Percentiles rank a stretch among this genome's conserved stretches.
Evolutionary conservation across 169 alveolate species (phyloP).

Genomic region (Miamiensis avidus): DNA sequence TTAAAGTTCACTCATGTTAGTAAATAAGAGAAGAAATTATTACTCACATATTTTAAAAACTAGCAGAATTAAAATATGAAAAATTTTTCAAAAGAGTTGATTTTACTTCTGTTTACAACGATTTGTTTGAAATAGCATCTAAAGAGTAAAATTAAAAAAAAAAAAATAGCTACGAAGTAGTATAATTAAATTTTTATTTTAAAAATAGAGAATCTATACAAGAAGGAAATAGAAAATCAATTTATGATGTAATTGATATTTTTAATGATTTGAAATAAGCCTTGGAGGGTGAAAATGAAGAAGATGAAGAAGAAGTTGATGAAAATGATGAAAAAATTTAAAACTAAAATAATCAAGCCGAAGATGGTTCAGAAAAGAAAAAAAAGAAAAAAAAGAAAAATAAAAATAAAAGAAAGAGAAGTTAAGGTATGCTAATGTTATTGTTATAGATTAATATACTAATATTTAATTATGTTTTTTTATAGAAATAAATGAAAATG

Average conservation of each 20-base stretch:
- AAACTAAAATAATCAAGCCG: not conserved
- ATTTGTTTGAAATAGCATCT: constrained; percentile 15
- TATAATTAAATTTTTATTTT: no score
- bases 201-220: not conserved
- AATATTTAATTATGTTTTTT: no score
- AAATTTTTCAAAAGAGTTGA: not conserved
- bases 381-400: constrained; percentile 12
- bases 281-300: not conserved
- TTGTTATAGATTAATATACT: no score
- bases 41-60: constrained; percentile 1
- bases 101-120: not conserved
- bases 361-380: not conserved
- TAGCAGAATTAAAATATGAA: constrained; percentile 1
- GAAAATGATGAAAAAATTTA: constrained; percentile 1
- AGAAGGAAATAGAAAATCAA: constrained; percentile 13
- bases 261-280: not conserved
- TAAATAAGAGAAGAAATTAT: constrained; percentile 7
- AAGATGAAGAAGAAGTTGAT: not conserved
- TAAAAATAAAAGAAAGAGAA: not conserved
- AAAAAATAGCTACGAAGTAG: not conserved
- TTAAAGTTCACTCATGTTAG: not conserved
- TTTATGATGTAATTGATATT: not conserved
- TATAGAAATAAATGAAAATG: no score
- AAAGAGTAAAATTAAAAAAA: not conserved
- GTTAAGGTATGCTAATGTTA: no score